A percentile compares a stretch with the other conserved stretches of the same genome.
Conservation (phyloP, 768 basidiomycete genomes). For the Tylopilus rubrobrunneus region DNA sequence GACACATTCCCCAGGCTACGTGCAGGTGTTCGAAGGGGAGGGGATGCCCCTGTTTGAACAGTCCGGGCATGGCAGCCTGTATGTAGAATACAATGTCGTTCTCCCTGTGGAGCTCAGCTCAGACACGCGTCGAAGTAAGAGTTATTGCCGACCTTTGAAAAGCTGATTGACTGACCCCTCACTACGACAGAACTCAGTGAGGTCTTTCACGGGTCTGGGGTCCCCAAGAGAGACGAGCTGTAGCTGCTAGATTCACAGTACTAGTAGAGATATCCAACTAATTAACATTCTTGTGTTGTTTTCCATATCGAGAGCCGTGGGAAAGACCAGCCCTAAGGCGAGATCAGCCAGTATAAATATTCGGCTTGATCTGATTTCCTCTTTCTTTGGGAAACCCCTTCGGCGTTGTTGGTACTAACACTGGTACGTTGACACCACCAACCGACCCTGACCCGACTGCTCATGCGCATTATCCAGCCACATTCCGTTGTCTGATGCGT, state of each 20-base stretch:
- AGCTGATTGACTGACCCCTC: constrained; percentile 7
- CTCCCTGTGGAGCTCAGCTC: constrained; percentile 70
- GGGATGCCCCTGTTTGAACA: constrained; percentile 79
- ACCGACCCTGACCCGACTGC: not conserved
- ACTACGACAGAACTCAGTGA: constrained; percentile 49
- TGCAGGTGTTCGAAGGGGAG: constrained; percentile 81
- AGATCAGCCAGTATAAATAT: constrained; percentile 11
- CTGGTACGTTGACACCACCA: constrained; percentile 3
- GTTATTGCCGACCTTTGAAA: not conserved
- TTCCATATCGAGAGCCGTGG: constrained; percentile 17
- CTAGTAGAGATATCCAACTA: constrained; percentile 1
- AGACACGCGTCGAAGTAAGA: constrained; percentile 74
- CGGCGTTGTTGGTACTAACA: constrained; percentile 9
- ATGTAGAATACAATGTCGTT: constrained; percentile 90
- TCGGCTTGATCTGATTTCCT: not conserved
- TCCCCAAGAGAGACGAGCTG: constrained; percentile 37
- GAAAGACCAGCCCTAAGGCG: constrained; percentile 31
- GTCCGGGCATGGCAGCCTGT: constrained; percentile 71
- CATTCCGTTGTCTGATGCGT: constrained; percentile 18
- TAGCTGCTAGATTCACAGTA: constrained; percentile 19
- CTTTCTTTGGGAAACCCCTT: constrained; percentile 32
- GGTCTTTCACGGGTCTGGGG: constrained; percentile 44
- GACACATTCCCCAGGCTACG: constrained; percentile 54
- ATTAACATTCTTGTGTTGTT: not conserved
- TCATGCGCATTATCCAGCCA: constrained; percentile 10